Conservation (phyloP, 139 green algal genomes). For the Chlorella sp. region DNA sequence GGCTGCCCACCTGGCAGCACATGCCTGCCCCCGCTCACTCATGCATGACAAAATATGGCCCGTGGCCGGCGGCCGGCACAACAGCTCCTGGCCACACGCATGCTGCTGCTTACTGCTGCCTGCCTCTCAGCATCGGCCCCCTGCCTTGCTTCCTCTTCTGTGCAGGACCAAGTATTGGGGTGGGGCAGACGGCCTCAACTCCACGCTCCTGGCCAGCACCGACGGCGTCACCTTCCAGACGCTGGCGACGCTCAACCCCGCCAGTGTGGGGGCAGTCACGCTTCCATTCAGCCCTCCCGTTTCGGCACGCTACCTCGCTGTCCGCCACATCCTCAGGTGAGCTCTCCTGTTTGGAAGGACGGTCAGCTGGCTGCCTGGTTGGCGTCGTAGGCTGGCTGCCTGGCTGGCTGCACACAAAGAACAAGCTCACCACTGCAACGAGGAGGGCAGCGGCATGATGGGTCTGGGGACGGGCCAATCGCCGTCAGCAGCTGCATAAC, state of each 20-base stretch:
- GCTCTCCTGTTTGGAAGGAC: no score
- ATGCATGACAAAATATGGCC: neutral
- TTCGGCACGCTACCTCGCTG: neutral
- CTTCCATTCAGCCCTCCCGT: neutral
- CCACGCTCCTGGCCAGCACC: neutral
- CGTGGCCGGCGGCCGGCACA: no score
- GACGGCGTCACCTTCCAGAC: neutral
- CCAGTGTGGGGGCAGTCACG: neutral
- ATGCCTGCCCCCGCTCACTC: neutral
- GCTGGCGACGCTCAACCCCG: neutral
- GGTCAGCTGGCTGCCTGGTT: no score
- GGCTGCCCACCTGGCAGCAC: neutral
- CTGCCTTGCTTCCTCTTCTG: neutral
- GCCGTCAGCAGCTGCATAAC: no score
- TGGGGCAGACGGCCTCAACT: neutral
- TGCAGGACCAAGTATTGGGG: neutral
- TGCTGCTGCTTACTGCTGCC: neutral
- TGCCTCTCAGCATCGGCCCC: neutral
- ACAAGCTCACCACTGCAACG: no score
- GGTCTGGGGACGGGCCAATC: no score
- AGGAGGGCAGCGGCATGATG: no score
- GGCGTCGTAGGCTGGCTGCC: no score
- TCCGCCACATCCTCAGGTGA: neutral
- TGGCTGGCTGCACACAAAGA: no score
- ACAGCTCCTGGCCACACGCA: neutral